Evolutionary conservation across 2,329 filamentous ascomycete species (phyloP).

Genomic region (Scorias spongiosa): DNA sequence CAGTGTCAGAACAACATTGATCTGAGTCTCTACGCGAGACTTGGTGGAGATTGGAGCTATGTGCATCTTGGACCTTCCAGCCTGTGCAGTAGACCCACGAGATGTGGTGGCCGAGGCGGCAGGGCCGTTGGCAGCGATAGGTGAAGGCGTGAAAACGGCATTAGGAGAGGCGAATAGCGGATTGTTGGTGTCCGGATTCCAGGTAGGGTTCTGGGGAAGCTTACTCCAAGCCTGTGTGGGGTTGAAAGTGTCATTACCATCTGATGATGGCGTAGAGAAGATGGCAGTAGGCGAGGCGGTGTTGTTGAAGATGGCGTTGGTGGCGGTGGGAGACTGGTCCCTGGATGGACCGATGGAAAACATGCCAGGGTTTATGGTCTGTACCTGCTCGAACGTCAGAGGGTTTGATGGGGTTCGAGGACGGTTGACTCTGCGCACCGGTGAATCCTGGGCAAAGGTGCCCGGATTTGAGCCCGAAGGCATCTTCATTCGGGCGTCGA

Average conservation of each 20-base stretch:
- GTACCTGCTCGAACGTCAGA: slow-evolving; percentile 5
- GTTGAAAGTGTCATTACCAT: slow-evolving; percentile 18
- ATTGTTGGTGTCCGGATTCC: slow-evolving; percentile 17
- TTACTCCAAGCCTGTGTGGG: slow-evolving; percentile 13
- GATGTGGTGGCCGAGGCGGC: slow-evolving; percentile 7
- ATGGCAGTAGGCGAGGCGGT: slow-evolving; percentile 19
- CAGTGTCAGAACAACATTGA: slow-evolving; percentile 70
- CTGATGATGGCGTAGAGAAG: slow-evolving; percentile 23
- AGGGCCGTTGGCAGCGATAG: slow-evolving; percentile 14
- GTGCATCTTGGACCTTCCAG: slow-evolving; percentile 19
- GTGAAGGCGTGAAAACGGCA: slow-evolving; percentile 21
- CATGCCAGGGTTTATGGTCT: slow-evolving; percentile 21
- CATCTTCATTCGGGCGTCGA: slow-evolving; percentile 13
- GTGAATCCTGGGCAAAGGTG: slow-evolving; percentile 15
- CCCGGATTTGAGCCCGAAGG: slow-evolving; percentile 7
- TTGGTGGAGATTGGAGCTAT: slow-evolving; percentile 38
- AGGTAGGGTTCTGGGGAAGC: slow-evolving; percentile 16
- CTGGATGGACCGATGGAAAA: slow-evolving; percentile 16
- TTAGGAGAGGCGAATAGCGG: slow-evolving; percentile 18
- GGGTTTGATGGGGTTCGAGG: background rate
- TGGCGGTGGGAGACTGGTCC: slow-evolving; percentile 16
- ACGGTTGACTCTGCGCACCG: slow-evolving; percentile 5
- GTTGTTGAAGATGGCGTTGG: slow-evolving; percentile 15
- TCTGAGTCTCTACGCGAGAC: slow-evolving; percentile 92
- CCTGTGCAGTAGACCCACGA: slow-evolving; percentile 3